phyloP scores from a whole-genome alignment of 2,329 filamentous ascomycete species.

The Paraphaeosphaeria minitans region DNA sequence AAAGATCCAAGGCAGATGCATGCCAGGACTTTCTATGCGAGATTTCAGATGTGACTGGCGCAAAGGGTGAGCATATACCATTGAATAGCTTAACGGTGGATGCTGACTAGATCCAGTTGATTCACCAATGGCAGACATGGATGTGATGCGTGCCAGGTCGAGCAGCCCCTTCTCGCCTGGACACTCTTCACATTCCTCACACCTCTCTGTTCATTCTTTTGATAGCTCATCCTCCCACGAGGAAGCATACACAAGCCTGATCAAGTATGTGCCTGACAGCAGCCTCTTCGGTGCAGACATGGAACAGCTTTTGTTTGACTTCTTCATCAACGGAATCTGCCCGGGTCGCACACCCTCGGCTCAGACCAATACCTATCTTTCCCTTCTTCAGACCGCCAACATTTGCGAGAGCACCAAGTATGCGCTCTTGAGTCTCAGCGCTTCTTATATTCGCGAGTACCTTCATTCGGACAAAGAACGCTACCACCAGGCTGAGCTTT shows the following conservation, averaged over 20 bases:
- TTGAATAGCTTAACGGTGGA: background rate
- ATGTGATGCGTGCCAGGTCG: conserved; percentile 27
- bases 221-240: conserved; percentile 35
- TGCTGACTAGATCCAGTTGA: conserved; percentile 30
- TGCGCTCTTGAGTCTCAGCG: conserved; percentile 39
- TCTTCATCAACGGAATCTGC: conserved; percentile 40
- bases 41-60: conserved; percentile 37
- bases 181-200: conserved; percentile 28
- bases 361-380: conserved; percentile 34
- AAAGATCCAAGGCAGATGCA: conserved; percentile 38
- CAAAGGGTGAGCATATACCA: conserved; percentile 28
- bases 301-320: conserved; percentile 37
- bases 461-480: conserved; percentile 33
- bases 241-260: conserved; percentile 28
- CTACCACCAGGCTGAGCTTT: conserved; percentile 39
- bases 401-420: conserved; percentile 37
- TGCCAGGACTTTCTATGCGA: conserved; percentile 43
- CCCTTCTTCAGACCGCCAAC: conserved; percentile 29
- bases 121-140: conserved; percentile 32
- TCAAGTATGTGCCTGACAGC: conserved; percentile 35
- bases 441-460: conserved; percentile 40
- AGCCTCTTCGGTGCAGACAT: conserved; percentile 28
- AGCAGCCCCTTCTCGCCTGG: conserved; percentile 34
- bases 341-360: conserved; percentile 35
- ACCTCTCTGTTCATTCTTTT: conserved; percentile 28